These are phyloP conservation scores for Pseudogymnoascus sp. DNA, from an alignment of 2,329 filamentous ascomycete genomes.

Conservation along the genomic window DNA sequence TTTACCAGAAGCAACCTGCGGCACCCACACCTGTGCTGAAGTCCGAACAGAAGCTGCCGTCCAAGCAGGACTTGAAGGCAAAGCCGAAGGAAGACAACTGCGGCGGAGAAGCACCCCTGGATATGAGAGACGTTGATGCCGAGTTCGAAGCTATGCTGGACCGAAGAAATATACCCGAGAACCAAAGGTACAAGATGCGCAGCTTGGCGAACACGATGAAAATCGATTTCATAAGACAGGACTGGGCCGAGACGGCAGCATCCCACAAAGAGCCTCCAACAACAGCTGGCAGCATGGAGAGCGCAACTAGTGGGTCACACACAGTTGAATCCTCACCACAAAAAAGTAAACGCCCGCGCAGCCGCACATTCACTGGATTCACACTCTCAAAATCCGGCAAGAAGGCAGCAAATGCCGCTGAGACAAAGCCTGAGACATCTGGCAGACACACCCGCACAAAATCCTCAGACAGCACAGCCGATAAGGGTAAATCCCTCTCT, in stretches of 20 bases:
- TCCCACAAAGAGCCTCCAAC: constrained; percentile 31
- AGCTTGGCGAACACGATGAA: constrained; percentile 85
- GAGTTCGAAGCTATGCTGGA: constrained; percentile 63
- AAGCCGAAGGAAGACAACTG: neutral
- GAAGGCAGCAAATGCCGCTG: constrained; percentile 41
- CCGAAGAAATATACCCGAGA: constrained; percentile 84
- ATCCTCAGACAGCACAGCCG: constrained; percentile 62
- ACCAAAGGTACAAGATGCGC: constrained; percentile 92
- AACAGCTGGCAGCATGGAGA: constrained; percentile 36
- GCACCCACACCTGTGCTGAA: neutral
- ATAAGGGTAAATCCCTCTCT: constrained; percentile 49
- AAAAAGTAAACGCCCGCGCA: constrained; percentile 55
- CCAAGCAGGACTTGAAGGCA: neutral
- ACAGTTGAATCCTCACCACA: constrained; percentile 29
- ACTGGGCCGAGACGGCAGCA: constrained; percentile 63
- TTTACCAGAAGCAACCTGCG: neutral
- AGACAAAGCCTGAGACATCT: constrained; percentile 53
- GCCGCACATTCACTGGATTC: constrained; percentile 72
- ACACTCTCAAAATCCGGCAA: constrained; percentile 56
- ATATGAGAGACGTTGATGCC: constrained; percentile 48
- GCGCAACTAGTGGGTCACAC: constrained; percentile 33
- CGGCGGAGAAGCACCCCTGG: constrained; percentile 28
- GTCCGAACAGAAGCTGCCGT: neutral
- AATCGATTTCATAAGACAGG: constrained; percentile 87
- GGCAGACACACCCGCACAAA: constrained; percentile 63